phyloP scores from a whole-genome alignment of 305 asterid species.

The Solanum hybrid region DNA sequence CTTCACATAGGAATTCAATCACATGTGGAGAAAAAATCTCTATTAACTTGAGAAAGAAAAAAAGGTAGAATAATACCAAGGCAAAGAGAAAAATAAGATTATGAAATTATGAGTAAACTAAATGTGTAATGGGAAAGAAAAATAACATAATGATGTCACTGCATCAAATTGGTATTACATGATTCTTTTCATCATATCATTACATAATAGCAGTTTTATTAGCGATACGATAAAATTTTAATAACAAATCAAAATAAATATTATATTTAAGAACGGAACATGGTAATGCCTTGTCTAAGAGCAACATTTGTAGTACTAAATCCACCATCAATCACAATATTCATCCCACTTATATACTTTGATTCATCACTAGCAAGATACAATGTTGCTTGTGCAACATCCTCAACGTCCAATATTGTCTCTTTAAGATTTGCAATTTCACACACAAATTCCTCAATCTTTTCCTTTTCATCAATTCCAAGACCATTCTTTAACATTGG shows the following conservation, averaged over 20 bases:
- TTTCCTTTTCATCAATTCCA: slow-evolving; percentile 10
- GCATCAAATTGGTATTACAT: not conserved
- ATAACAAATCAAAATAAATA: not conserved
- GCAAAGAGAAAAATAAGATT: not conserved
- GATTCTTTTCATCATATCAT: not conserved
- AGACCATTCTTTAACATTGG: slow-evolving; percentile 9
- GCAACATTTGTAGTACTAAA: slow-evolving; percentile 24
- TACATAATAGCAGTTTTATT: not conserved
- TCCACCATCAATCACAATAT: slow-evolving; percentile 51
- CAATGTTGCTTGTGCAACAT: slow-evolving; percentile 38
- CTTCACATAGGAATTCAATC: too few species aligned
- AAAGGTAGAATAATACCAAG: not conserved
- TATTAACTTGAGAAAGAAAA: not conserved
- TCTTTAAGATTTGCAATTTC: slow-evolving; percentile 25
- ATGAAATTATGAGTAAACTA: not conserved
- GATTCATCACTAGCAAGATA: slow-evolving; percentile 37
- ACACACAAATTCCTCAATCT: slow-evolving; percentile 11
- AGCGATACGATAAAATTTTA: not conserved
- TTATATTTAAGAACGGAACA: not conserved
- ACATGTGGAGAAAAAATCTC: too few species aligned
- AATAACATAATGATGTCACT: not conserved
- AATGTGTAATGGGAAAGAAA: not conserved
- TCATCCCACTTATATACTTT: slow-evolving; percentile 40
- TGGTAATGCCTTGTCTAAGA: not conserved
- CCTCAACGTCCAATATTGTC: slow-evolving; percentile 8